Evolutionary conservation across 129 eudicot species (phyloP), one percentile per base, ranked within the genome.

Genomic region (Saposhnikovia divaricata): DNA sequence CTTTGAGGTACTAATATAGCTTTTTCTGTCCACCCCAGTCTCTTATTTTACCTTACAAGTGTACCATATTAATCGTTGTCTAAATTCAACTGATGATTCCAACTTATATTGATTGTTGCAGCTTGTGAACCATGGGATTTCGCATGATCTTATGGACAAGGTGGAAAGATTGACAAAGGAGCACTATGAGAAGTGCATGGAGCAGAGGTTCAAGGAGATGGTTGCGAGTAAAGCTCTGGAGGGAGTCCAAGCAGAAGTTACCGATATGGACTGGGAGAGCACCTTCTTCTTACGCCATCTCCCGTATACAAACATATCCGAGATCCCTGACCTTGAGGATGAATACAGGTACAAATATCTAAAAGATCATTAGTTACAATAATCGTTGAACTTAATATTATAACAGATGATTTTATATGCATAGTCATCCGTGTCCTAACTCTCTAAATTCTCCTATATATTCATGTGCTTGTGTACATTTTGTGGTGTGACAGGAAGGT

Each of bases 301-400:
- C 61, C 78, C 78, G 4, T 6, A 13, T 13, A 46, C 78, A 45
- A 75, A 75, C 78, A 75, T 75, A 15, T 45, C 78, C 2, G 78
- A 75, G 19, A 42, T 75, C 48, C 78, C 78, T 11, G 78, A 75
- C 51, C 78, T 75, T 40, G n/a, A 75, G 59, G 78, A 75, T 15
- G 78, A 75, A 14, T 75, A 75, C 78, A 75, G 78, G 78, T 75
- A 75, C n/a, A n/a, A n/a, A n/a, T n/a, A n/a, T n/a, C n/a, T n/a
- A n/a, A n/a, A n/a, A n/a, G n/a, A n/a, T n/a, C n/a, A n/a, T n/a
- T n/a, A n/a, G n/a, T n/a, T n/a, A n/a, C n/a, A n/a, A n/a, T n/a
- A n/a, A n/a, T n/a, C n/a, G n/a, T n/a, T n/a, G n/a, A n/a, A n/a
- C n/a, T n/a, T n/a, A n/a, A n/a, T 12, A 25, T 27, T 11, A 27